These are phyloP conservation scores for Tulasnella sp. DNA, from an alignment of 768 basidiomycete species.

Conservation along the genomic window DNA sequence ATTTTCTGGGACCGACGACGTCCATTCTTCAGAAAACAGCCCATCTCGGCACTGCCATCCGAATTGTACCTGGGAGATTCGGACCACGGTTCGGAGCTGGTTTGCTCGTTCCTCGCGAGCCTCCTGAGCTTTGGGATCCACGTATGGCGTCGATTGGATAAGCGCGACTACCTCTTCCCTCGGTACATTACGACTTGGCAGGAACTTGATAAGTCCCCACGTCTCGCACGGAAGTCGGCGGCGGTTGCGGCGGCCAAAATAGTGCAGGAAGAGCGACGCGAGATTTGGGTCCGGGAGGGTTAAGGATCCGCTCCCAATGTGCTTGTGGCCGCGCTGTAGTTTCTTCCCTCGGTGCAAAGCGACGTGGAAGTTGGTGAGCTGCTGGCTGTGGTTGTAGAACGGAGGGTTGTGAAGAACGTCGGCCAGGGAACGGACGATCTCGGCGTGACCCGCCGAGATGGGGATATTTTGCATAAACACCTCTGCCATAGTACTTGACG, in stretches of 20 bases:
- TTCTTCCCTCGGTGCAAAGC: constrained; percentile 21
- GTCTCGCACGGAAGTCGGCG: constrained; percentile 10
- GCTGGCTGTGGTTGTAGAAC: not conserved
- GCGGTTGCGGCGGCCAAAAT: not conserved
- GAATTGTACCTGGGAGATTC: constrained; percentile 22
- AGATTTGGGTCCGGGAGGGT: constrained; percentile 14
- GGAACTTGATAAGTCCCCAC: not conserved
- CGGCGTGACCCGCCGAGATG: not conserved
- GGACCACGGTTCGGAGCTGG: not conserved
- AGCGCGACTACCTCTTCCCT: not conserved
- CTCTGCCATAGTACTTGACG: not conserved
- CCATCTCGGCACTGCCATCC: constrained; percentile 35
- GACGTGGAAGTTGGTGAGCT: constrained; percentile 27
- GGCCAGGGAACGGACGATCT: constrained; percentile 12
- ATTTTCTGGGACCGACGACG: not conserved
- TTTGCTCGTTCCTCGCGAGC: constrained; percentile 11
- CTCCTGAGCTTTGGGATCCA: not conserved
- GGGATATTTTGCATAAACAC: constrained; percentile 28
- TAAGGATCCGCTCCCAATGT: constrained; percentile 23
- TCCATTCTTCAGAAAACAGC: constrained; percentile 32
- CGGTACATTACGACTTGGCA: not conserved
- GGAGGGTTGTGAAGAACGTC: constrained; percentile 23
- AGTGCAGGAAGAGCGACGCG: constrained; percentile 14
- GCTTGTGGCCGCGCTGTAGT: not conserved
- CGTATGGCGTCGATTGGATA: constrained; percentile 26